Evolutionary conservation across 2,329 filamentous ascomycete species (phyloP), one percentile per base, ranked within the genome.

Genomic region (Dryadomyces sulphureus): DNA sequence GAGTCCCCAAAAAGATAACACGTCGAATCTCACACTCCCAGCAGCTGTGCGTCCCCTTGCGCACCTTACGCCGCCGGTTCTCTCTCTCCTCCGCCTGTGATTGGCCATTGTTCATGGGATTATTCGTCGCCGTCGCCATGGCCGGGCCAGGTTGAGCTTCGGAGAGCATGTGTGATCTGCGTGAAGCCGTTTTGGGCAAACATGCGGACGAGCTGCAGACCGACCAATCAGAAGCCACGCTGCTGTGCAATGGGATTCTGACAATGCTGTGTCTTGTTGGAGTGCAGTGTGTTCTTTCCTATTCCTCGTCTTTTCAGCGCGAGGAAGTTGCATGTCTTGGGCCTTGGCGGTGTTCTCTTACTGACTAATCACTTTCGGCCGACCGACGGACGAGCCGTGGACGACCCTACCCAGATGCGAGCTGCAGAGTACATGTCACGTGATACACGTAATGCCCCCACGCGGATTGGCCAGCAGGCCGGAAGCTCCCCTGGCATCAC

Each of bases 41-140:
- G 53, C 70, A 73, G 52, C 69, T 73, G 50, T 65, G 65, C 2
- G 71, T 75, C n/a, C 71, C 70, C 49, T 73, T 73, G 17, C 68
- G 66, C 21, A 70, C 53, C 53, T 64, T 70, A 44, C 65, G 60
- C 44, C 65, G 60, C 53, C 64, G 64, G 24, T 57, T 50, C 21
- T 57, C 58, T 14, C 51, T 48, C 19, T 54, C 49, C 19, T 42
- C 47, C 34, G 38, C 45, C 6, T 45, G 24, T 20, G 50, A 49
- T 39, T 48, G 38, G 34, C n/a, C n/a, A n/a, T n/a, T n/a, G n/a
- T n/a, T n/a, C n/a, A n/a, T n/a, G n/a, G n/a, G n/a, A n/a, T n/a
- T n/a, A n/a, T n/a, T n/a, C n/a, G n/a, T n/a, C n/a, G 5, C 17
- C 14, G 2, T 8, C 35, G 17, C 17, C n/a, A n/a, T n/a, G n/a